Conservation (phyloP, 2,329 filamentous ascomycete genomes). For the Diaporthe helianthi region DNA sequence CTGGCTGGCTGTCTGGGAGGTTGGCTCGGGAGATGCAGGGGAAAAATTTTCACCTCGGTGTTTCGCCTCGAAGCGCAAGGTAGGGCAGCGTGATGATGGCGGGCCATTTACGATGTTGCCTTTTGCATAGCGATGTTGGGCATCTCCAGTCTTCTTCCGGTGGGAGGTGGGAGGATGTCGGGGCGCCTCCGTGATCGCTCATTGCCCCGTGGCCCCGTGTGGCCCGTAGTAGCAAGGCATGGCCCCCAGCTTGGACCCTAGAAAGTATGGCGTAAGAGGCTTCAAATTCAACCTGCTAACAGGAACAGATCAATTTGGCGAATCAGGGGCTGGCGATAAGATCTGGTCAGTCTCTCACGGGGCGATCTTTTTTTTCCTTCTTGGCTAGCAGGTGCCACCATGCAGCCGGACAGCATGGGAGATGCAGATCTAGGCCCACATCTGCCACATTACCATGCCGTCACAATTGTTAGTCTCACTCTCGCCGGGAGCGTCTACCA, state of each 20-base stretch:
- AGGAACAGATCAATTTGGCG: neutral
- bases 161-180: too few species aligned
- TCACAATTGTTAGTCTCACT: too few species aligned
- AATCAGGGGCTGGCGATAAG: slow-evolving; percentile 34
- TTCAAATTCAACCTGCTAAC: slow-evolving; percentile 33
- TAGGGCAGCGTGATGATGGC: neutral
- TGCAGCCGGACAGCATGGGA: slow-evolving; percentile 1
- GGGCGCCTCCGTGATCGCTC: slow-evolving; percentile 20
- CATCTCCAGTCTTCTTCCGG: slow-evolving; percentile 16
- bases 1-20: neutral
- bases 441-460: too few species aligned
- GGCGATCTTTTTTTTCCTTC: slow-evolving; percentile 11
- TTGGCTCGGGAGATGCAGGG: slow-evolving; percentile 10
- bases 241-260: slow-evolving; percentile 9
- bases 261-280: slow-evolving; percentile 30
- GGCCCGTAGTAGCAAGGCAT: neutral
- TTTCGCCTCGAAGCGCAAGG: slow-evolving; percentile 4
- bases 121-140: slow-evolving; percentile 6
- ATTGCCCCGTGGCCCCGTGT: neutral
- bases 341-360: neutral
- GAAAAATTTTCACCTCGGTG: slow-evolving; percentile 25
- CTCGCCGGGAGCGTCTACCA: neutral
- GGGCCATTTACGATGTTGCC: slow-evolving; percentile 4
- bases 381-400: neutral
- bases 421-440: neutral